Conservation (phyloP, 257 asterid genomes). For the Gynochthodes officinalis region DNA sequence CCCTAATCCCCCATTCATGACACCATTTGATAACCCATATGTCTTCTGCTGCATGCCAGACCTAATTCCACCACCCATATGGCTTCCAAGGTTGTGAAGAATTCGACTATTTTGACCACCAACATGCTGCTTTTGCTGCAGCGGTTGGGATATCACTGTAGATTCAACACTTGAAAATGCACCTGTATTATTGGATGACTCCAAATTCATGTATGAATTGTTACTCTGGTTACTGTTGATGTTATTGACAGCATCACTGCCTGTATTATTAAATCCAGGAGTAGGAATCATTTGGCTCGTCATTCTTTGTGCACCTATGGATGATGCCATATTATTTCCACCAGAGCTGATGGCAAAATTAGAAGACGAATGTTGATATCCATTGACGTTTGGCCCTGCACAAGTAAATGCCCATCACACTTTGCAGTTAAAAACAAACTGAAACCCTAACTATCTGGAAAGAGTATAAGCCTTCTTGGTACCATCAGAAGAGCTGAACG, state of each 20-base stretch:
- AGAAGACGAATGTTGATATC: slow-evolving; percentile 65
- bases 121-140: slow-evolving; percentile 70
- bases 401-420: slow-evolving; percentile 25
- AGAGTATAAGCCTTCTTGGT: slow-evolving; percentile 20
- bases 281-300: slow-evolving; percentile 97
- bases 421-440: slow-evolving; percentile 23
- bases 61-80: slow-evolving; percentile 76
- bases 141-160: slow-evolving; percentile 52
- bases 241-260: slow-evolving; percentile 38
- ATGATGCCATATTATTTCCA: slow-evolving; percentile 54
- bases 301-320: slow-evolving; percentile 68
- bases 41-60: slow-evolving; percentile 74
- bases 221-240: slow-evolving; percentile 44
- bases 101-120: slow-evolving; percentile 79
- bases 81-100: slow-evolving; percentile 79
- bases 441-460: slow-evolving; percentile 10
- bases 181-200: slow-evolving; percentile 48
- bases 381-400: slow-evolving; percentile 66
- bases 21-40: slow-evolving; percentile 59
- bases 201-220: slow-evolving; percentile 52
- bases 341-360: slow-evolving; percentile 55
- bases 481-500: slow-evolving; percentile 51
- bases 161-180: slow-evolving; percentile 59
- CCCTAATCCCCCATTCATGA: slow-evolving; percentile 66
- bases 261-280: slow-evolving; percentile 71